phyloP scores from a whole-genome alignment of 768 basidiomycete genomes.

The Tephrocybe sp. region DNA sequence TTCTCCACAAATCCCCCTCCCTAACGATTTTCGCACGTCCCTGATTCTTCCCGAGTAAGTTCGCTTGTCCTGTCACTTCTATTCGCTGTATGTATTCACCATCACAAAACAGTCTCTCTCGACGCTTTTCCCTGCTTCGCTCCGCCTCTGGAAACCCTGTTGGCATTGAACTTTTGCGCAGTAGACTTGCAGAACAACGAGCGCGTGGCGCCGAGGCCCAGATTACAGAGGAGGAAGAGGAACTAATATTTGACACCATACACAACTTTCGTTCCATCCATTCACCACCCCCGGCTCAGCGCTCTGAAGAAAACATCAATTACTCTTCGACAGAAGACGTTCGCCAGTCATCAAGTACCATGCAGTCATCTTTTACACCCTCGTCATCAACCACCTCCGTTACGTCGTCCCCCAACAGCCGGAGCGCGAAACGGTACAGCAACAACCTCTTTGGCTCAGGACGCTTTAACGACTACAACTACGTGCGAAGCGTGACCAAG shows the following conservation, averaged over 20 bases:
- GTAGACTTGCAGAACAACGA: slow-evolving; percentile 73
- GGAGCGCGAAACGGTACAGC: slow-evolving; percentile 71
- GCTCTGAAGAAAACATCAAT: slow-evolving; percentile 32
- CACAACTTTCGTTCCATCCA: slow-evolving; percentile 39
- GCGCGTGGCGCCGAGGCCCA: slow-evolving; percentile 64
- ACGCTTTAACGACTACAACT: slow-evolving; percentile 71
- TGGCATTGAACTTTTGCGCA: slow-evolving; percentile 60
- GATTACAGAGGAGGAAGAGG: slow-evolving; percentile 80
- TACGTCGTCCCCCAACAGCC: slow-evolving; percentile 43
- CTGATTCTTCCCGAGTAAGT: slow-evolving; percentile 82
- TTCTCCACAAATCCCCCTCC: slow-evolving; percentile 60
- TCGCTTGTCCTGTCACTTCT: slow-evolving; percentile 10
- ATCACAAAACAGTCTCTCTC: slow-evolving; percentile 58
- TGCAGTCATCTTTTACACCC: slow-evolving; percentile 31
- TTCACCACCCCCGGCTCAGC: slow-evolving; percentile 23
- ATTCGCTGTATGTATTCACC: slow-evolving; percentile 17
- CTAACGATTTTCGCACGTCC: slow-evolving; percentile 81
- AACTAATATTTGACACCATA: slow-evolving; percentile 77
- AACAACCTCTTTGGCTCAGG: slow-evolving; percentile 86
- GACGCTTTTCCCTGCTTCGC: slow-evolving; percentile 79
- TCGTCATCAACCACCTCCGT: slow-evolving; percentile 24
- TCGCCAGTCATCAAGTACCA: slow-evolving; percentile 30
- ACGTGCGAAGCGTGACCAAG: slow-evolving; percentile 55
- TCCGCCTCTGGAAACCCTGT: slow-evolving; percentile 64
- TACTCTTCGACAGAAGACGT: slow-evolving; percentile 25